Evolutionary conservation across 352 stramenopile genomes (phyloP), one percentile per base, ranked within the genome.

Genomic region (Phytopythium cucurbitacearum): DNA sequence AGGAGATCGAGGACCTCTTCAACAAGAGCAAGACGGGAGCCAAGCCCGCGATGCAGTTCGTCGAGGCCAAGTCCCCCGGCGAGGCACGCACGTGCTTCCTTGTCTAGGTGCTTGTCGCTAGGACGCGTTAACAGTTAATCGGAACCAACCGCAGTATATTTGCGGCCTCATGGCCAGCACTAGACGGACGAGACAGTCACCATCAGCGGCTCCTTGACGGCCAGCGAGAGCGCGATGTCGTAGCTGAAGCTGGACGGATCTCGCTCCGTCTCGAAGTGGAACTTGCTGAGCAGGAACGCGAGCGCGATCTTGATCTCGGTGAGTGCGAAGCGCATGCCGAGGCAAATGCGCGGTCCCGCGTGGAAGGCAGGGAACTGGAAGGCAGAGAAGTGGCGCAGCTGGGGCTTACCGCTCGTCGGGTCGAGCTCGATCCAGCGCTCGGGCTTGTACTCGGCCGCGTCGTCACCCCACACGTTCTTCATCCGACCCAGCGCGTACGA

Each of bases 281-380:
- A 83, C 38, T 74, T 69, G 46, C 67, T 73, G 34, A 76, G 63
- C 2, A 83, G 48, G 7, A 66, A 63, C 5, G 70, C 72, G 48
- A 86, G 43, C n/a, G 70, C 57, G 28, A 81, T 56, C 56, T 83
- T 86, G 53, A 86, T 77, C 60, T 86, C 67, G 54, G 76, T 65
- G 53, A 74, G 64, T 28, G 74, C 74, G 9, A 83, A 72, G 37
- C 67, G 66, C 47, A 62, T 59, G 4, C 80, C 80, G 28, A 90
- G 62, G 43, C 80, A 90, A 37, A 73, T 67, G 48, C 79, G 69
- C 13, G 66, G 69, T 2, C 76, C 76, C 5, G 70, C 65, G 5
- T 75, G 60, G 41, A 88, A 90, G 12, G 64, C 66, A 15, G 63
- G 54, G 16, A 65, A 71, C 42, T 68, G 64, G 52, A 65, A 71